phyloP scores from a whole-genome alignment of 1,284 basidiomycete species.

The Heterobasidion parviporum region DNA sequence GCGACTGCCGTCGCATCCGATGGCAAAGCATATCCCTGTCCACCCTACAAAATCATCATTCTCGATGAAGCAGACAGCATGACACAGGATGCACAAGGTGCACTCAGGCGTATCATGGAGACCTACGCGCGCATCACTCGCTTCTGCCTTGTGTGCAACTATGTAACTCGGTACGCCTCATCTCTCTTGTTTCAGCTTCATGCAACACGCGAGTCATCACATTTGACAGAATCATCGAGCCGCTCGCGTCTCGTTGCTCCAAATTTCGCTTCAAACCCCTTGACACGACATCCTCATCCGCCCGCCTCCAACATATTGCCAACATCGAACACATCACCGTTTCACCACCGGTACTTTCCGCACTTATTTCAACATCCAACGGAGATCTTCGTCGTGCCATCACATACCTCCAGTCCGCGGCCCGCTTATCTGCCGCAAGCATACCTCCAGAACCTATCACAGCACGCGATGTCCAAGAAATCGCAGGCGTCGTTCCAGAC shows the following conservation, averaged over 20 bases:
- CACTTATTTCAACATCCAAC: slow-evolving; percentile 75
- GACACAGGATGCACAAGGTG: slow-evolving; percentile 98
- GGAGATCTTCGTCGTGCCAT: slow-evolving; percentile 98
- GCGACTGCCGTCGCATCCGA: slow-evolving; percentile 70
- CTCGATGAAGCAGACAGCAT: slow-evolving; percentile 99
- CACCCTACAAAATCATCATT: slow-evolving; percentile 98
- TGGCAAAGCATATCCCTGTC: slow-evolving; percentile 86
- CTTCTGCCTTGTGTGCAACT: slow-evolving; percentile 99
- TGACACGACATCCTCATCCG: slow-evolving; percentile 68
- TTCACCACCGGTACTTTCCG: slow-evolving; percentile 47
- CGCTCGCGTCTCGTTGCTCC: slow-evolving; percentile 96
- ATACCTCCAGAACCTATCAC: slow-evolving; percentile 68
- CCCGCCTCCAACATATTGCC: slow-evolving; percentile 80
- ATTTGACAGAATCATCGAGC: slow-evolving; percentile 88
- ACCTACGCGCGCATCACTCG: slow-evolving; percentile 94
- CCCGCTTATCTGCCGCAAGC: slow-evolving; percentile 71
- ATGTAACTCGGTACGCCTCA: slow-evolving; percentile 81
- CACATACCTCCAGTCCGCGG: slow-evolving; percentile 95
- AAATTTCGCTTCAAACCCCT: slow-evolving; percentile 98
- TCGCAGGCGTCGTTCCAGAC: slow-evolving; percentile 91
- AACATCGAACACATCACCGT: slow-evolving; percentile 47
- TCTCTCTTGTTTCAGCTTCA: neutral
- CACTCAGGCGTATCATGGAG: slow-evolving; percentile 96
- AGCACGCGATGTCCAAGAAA: slow-evolving; percentile 82
- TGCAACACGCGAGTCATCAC: neutral